These are phyloP conservation scores for Lasiosphaeria hispida DNA, from an alignment of 495 filamentous ascomycete species.

Conservation along the genomic window DNA sequence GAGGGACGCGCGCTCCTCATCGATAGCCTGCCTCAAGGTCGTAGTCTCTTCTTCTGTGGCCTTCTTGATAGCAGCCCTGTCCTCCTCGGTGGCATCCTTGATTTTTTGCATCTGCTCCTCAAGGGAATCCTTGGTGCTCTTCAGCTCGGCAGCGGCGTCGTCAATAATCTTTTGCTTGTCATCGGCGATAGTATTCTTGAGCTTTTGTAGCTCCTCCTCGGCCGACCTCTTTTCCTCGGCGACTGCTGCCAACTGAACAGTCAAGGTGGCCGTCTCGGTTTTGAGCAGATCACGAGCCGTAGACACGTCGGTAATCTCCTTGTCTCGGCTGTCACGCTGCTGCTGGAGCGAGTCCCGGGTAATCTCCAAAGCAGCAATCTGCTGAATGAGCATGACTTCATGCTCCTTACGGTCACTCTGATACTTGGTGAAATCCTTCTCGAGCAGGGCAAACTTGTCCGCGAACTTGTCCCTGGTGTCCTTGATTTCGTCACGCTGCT, in stretches of 20 bases:
- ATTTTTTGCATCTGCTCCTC: conserved; percentile 16
- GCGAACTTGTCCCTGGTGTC: conserved; percentile 31
- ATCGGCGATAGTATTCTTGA: conserved; percentile 16
- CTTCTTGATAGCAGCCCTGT: conserved; percentile 9
- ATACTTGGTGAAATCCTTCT: conserved; percentile 33
- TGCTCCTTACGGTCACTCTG: conserved; percentile 38
- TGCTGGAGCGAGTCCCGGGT: conserved; percentile 35
- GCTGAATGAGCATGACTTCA: conserved; percentile 32
- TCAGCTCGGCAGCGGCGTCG: conserved; percentile 24
- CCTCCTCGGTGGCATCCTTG: conserved; percentile 13
- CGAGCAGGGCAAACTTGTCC: conserved; percentile 29
- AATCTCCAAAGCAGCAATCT: conserved; percentile 37
- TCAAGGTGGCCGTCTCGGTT: conserved; percentile 12
- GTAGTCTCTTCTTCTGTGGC: neutral
- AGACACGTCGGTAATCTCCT: conserved; percentile 34
- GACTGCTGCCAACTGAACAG: conserved; percentile 16
- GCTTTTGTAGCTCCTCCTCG: conserved; percentile 22
- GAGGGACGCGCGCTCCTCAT: neutral
- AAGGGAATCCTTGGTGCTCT: conserved; percentile 16
- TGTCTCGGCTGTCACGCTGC: conserved; percentile 37
- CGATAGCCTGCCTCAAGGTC: neutral
- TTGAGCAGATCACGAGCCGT: conserved; percentile 27
- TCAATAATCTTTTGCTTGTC: conserved; percentile 23
- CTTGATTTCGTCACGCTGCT: conserved; percentile 38
- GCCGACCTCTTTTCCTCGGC: conserved; percentile 22